A percentile compares a stretch with the other conserved stretches of the same genome.
Evolutionary conservation across 331 rosid genomes (phyloP).

Genomic region (Pyracantha coccinea): DNA sequence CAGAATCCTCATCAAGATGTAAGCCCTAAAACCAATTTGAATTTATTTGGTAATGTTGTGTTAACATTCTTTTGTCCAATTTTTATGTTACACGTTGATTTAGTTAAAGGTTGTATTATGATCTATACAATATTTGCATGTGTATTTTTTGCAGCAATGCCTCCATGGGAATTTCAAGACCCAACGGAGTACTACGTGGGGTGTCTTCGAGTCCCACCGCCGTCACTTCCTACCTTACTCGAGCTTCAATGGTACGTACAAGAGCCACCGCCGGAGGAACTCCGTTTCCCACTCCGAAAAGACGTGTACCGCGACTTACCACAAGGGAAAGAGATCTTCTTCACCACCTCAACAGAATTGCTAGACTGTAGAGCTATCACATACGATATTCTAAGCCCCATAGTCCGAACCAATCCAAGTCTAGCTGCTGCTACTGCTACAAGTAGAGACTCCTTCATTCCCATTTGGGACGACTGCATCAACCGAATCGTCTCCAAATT

Average conservation of each 20-base stretch:
- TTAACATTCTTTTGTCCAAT: background rate
- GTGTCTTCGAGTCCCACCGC: conserved; percentile 44
- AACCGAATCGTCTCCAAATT: conserved; percentile 49
- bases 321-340: conserved; percentile 63
- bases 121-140: background rate
- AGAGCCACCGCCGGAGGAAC: conserved; percentile 74
- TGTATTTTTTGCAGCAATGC: conserved; percentile 35
- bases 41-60: background rate
- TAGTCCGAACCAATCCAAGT: conserved; percentile 46
- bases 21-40: conserved; percentile 16
- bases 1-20: conserved; percentile 59
- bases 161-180: conserved; percentile 65
- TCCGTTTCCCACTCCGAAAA: conserved; percentile 64
- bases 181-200: conserved; percentile 70
- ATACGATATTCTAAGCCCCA: conserved; percentile 54
- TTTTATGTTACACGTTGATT: background rate
- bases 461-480: conserved; percentile 89
- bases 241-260: conserved; percentile 62
- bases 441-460: conserved; percentile 58
- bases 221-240: conserved; percentile 47
- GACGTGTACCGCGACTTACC: conserved; percentile 73
- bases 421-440: conserved; percentile 19
- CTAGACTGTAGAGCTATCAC: conserved; percentile 58
- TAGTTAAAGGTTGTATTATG: background rate
- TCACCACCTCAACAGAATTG: conserved; percentile 41